Base-by-base conservation (phyloP, 257 asterid species). In the Nicotiana obtusifolia region DNA sequence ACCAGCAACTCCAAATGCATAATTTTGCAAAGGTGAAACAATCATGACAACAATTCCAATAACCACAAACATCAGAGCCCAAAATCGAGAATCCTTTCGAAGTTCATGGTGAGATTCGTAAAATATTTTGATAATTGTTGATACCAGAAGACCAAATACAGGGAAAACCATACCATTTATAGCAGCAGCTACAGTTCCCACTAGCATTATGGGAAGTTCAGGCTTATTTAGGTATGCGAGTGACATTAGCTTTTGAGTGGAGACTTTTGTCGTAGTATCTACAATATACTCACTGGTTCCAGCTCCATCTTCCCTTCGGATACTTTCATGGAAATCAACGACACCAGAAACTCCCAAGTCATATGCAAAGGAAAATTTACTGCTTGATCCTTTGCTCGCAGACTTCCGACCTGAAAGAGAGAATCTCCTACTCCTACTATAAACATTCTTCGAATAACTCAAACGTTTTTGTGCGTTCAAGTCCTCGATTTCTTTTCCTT, bases 1-100 rank as follows among this genome's bases (percentile, higher is more conserved):
- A 7, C 91, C 91, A 14, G 91, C 86, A 57, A 89, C 83, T 66
- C 91, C 87, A 47, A 89, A 87, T 78, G 86, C 83, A 67, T 83
- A 87, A 82, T 77, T 82, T 86, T 85, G 86, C 69, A 84, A 78
- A 35, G 91, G 89, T 60, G 84, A 71, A 28, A 86, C 85, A 33
- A 89, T 31, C 62, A 87, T 44, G 52, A 76, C 78, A 4, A 78
- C 84, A 10, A 65, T 65, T 52, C 91, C 91, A 53, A 87, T 80
- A 66, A 76, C 83, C n/a, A 87, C 84, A 57, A 85, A 80, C 87
- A 87, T 87, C 41, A 84, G 75, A 10, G 89, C 89, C 91, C 91
- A 89, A 31, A 87, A 89, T 64, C 80, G 76, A 35, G 91, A 87
- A 71, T 87, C 87, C 52, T 81, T 82, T 76, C 22, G 37, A 1